Evolutionary conservation across 1,139 yeast species (phyloP).

Genomic region (Blastobotrys apis): DNA sequence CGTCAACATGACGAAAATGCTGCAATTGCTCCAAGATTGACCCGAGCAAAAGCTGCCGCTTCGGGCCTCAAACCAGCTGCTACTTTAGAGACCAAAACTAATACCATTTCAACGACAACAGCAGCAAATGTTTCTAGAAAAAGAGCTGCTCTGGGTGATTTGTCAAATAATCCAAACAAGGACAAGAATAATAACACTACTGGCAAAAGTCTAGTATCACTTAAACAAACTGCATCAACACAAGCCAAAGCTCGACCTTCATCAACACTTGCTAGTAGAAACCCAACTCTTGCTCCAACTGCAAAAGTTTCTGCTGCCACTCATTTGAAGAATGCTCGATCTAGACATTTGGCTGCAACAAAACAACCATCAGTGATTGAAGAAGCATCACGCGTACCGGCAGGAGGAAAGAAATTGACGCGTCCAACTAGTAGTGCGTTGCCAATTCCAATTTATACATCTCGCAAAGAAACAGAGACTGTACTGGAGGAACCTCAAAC

Average conservation of each 20-base stretch:
- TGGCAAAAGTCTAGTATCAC: constrained; percentile 3
- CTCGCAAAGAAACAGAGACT: constrained; percentile 3
- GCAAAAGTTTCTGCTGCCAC: constrained; percentile 6
- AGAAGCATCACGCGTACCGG: constrained; percentile 6
- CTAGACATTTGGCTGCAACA: constrained; percentile 7
- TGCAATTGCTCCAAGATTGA: constrained; percentile 13
- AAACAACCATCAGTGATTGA: constrained; percentile 7
- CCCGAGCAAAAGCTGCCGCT: constrained; percentile 18
- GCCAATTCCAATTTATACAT: constrained; percentile 14
- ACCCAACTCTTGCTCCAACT: constrained; percentile 11
- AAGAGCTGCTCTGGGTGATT: constrained; percentile 18
- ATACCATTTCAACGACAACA: constrained; percentile 1
- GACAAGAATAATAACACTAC: constrained; percentile 1
- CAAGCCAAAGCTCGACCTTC: constrained; percentile 4
- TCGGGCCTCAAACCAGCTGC: constrained; percentile 6
- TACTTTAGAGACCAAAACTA: constrained; percentile 5
- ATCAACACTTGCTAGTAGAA: constrained; percentile 7
- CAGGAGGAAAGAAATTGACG: not conserved
- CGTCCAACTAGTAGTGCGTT: constrained; percentile 3
- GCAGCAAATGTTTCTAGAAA: constrained; percentile 11
- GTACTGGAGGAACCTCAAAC: not conserved
- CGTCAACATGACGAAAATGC: constrained; percentile 18
- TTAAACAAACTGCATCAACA: constrained; percentile 1
- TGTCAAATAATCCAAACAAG: constrained; percentile 15
- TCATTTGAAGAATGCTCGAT: constrained; percentile 6